These are phyloP conservation scores for Nemania sp. DNA, from an alignment of 2,329 filamentous ascomycete genomes.

Conservation along the genomic window DNA sequence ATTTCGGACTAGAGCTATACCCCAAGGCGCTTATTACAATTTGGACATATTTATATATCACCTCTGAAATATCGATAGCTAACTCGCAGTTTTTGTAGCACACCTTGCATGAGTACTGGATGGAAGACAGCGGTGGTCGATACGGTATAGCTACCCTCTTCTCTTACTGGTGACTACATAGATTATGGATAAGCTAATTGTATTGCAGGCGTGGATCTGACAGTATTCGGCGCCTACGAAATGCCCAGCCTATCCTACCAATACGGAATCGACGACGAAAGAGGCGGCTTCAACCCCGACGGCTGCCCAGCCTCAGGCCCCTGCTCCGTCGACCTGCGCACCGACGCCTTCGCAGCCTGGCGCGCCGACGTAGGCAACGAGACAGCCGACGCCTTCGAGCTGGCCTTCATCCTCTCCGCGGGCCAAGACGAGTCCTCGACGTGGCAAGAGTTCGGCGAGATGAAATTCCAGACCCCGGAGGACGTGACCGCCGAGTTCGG, in stretches of 20 bases:
- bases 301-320: conserved; percentile 58
- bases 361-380: conserved; percentile 63
- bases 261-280: conserved; percentile 62
- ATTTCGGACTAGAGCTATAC: background rate
- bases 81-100: conserved; percentile 46
- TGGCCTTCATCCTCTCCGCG: conserved; percentile 66
- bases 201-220: conserved; percentile 61
- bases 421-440: conserved; percentile 67
- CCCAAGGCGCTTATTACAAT: background rate
- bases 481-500: conserved; percentile 63
- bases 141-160: conserved; percentile 43
- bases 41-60: background rate
- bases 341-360: conserved; percentile 63
- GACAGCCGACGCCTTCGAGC: conserved; percentile 61
- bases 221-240: conserved; percentile 64
- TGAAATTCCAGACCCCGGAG: conserved; percentile 61
- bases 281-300: conserved; percentile 58
- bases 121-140: conserved; percentile 65
- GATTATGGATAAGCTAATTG: background rate
- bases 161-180: background rate
- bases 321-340: conserved; percentile 62
- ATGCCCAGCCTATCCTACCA: conserved; percentile 61
- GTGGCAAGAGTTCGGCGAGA: conserved; percentile 69
- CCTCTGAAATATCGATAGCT: background rate
- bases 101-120: conserved; percentile 69